Percentiles rank a stretch among this genome's conserved stretches.
Evolutionary conservation across 441 rosid species (phyloP).

Genomic region (Mallotus japonicus): DNA sequence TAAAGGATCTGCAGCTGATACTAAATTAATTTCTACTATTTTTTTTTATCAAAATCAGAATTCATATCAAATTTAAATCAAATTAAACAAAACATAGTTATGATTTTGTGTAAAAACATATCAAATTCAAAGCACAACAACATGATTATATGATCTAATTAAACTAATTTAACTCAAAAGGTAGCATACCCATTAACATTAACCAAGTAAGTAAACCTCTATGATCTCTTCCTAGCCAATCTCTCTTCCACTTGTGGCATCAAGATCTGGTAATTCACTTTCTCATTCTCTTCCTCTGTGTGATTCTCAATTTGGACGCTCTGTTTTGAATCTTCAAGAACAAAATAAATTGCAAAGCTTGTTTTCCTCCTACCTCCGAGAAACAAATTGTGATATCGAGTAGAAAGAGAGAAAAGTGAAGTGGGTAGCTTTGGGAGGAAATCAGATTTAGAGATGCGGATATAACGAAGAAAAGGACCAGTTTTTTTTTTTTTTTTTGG

Average conservation of each 20-base stretch:
- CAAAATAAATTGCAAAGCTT: slow-evolving; percentile 51
- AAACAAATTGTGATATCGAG: slow-evolving; percentile 6
- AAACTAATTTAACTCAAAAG: too few relatives aligned
- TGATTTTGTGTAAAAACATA: too few relatives aligned
- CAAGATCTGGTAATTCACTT: slow-evolving; percentile 38
- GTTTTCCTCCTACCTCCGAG: slow-evolving; percentile 27
- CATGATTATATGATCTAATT: too few relatives aligned
- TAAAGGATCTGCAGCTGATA: too few relatives aligned
- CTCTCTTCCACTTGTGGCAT: slow-evolving; percentile 57
- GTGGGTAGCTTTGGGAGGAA: slow-evolving; percentile 31
- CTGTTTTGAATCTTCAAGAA: slow-evolving; percentile 49
- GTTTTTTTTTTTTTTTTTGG: too few relatives aligned
- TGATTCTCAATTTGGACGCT: slow-evolving; percentile 31
- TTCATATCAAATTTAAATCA: too few relatives aligned
- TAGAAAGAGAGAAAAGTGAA: slow-evolving; percentile 24
- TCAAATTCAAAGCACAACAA: too few relatives aligned
- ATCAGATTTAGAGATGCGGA: slow-evolving; percentile 24
- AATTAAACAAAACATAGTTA: too few relatives aligned
- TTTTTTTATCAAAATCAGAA: too few relatives aligned
- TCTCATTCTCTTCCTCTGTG: slow-evolving; percentile 19
- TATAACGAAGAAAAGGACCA: slow-evolving; percentile 21
- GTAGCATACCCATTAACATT: too few relatives aligned
- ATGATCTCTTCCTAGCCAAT: slow-evolving; percentile 68
- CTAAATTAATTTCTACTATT: too few relatives aligned
- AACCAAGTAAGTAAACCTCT: slow-evolving; percentile 72